A percentile compares a stretch with the other conserved stretches of the same genome.
Conservation (phyloP, 495 filamentous ascomycete species). For the Aspergillus kassunensis region DNA sequence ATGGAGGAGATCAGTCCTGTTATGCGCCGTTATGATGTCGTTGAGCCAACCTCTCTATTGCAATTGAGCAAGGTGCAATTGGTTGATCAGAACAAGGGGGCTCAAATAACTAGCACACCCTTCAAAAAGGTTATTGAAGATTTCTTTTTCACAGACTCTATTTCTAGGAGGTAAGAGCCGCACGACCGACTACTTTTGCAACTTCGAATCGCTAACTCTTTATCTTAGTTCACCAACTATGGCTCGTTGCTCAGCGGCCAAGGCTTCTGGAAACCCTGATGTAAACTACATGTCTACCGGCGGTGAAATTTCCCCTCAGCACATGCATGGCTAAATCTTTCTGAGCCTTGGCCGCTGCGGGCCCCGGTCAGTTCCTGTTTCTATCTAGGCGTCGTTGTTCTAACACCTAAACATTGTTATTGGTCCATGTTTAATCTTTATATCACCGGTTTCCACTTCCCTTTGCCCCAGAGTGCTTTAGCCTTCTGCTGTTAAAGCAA, state of each 20-base stretch:
- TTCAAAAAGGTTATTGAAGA: slow-evolving; percentile 85
- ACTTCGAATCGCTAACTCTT: slow-evolving; percentile 28
- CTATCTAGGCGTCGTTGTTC: slow-evolving; percentile 45
- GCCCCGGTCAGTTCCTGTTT: slow-evolving; percentile 29
- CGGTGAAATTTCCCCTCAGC: slow-evolving; percentile 56
- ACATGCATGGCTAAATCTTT: slow-evolving; percentile 37
- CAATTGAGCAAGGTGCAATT: slow-evolving; percentile 84
- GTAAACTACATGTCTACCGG: slow-evolving; percentile 87
- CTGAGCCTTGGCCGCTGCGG: slow-evolving; percentile 6
- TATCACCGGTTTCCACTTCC: slow-evolving; percentile 6
- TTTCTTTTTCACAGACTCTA: slow-evolving; percentile 96
- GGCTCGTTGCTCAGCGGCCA: slow-evolving; percentile 89
- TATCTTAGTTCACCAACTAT: slow-evolving; percentile 81
- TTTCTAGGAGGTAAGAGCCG: slow-evolving; percentile 78
- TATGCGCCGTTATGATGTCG: slow-evolving; percentile 81
- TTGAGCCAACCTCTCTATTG: slow-evolving; percentile 69
- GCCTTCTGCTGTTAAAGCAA: slow-evolving; percentile 22
- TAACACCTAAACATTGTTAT: slow-evolving; percentile 35
- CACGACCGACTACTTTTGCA: neutral
- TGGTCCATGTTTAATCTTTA: slow-evolving; percentile 14
- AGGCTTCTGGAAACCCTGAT: slow-evolving; percentile 62
- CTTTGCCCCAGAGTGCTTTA: slow-evolving; percentile 9
- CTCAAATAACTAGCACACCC: slow-evolving; percentile 58
- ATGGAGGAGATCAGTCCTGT: slow-evolving; percentile 94
- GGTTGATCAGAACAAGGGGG: slow-evolving; percentile 90